A percentile compares a stretch with the other conserved stretches of the same genome.
These are phyloP conservation scores for Pseudoperonospora humuli DNA, from an alignment of 352 stramenopile genomes.

Conservation along the genomic window DNA sequence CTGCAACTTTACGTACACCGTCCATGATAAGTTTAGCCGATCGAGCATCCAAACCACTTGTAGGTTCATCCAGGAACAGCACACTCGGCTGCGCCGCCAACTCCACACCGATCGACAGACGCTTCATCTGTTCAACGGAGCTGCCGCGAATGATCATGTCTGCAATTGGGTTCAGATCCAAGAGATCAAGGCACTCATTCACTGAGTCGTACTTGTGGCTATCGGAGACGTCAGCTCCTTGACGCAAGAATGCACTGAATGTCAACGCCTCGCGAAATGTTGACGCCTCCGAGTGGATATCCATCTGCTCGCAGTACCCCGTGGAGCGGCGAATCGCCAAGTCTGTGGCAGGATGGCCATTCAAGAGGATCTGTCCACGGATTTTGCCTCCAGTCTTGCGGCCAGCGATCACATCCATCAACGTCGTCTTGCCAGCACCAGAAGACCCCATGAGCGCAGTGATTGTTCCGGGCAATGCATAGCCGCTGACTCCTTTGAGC, in stretches of 20 bases:
- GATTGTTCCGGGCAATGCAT: constrained; percentile 6
- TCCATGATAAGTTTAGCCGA: constrained; percentile 15
- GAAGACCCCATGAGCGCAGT: constrained; percentile 14
- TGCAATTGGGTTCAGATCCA: constrained; percentile 8
- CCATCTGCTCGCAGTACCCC: constrained; percentile 14
- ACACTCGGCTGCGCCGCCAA: too few relatives aligned
- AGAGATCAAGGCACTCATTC: constrained; percentile 3
- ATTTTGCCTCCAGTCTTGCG: constrained; percentile 9
- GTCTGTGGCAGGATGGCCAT: constrained; percentile 6
- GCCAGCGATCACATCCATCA: constrained; percentile 14
- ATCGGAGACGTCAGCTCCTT: constrained; percentile 3
- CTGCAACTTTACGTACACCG: constrained; percentile 11
- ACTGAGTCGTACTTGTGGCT: constrained; percentile 9
- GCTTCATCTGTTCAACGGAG: constrained; percentile 18
- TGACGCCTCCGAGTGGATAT: too few relatives aligned
- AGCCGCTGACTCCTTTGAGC: constrained; percentile 13
- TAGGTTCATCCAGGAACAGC: constrained; percentile 16
- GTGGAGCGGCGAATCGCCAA: constrained; percentile 8
- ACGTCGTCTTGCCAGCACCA: constrained; percentile 13
- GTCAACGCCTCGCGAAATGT: constrained; percentile 10
- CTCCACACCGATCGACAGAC: constrained; percentile 11
- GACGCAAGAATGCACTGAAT: constrained; percentile 9
- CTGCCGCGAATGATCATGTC: constrained; percentile 16
- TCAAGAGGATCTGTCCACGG: constrained; percentile 7
- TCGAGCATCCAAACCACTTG: constrained; percentile 9